Conservation (phyloP, 257 asterid species). For the Solanum bulbocastanum region DNA sequence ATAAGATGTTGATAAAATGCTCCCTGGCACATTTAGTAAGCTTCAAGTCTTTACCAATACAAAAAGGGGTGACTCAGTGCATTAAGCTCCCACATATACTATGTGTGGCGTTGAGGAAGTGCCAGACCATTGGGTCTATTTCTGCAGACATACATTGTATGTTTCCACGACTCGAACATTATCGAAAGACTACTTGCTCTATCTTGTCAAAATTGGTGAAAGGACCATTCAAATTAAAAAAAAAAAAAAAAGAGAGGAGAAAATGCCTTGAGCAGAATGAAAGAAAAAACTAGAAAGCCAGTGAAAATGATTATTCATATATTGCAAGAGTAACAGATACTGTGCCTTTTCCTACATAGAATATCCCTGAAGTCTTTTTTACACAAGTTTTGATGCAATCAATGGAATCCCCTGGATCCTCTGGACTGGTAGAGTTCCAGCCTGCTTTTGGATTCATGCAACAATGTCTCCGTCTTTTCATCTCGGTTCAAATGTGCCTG, state of each 20-base stretch:
- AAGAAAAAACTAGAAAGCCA: not conserved
- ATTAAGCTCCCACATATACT: not conserved
- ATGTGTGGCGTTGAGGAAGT: not conserved
- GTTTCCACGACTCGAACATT: not conserved
- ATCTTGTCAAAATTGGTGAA: not conserved
- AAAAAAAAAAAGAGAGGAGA: not conserved
- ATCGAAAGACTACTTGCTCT: not conserved
- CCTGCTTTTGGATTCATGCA: slow-evolving; percentile 19
- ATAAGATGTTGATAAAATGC: not conserved
- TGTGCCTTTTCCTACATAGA: not conserved
- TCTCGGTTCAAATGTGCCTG: slow-evolving; percentile 20
- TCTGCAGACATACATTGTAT: not conserved
- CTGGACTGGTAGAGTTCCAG: slow-evolving; percentile 32
- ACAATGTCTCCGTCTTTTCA: slow-evolving; percentile 16
- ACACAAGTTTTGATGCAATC: not conserved
- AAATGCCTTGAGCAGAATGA: not conserved
- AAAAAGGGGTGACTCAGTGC: slow-evolving; percentile 13
- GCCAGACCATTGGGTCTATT: not conserved
- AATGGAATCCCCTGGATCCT: slow-evolving; percentile 23
- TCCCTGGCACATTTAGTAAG: not conserved
- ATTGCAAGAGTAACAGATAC: not conserved
- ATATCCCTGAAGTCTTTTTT: not conserved
- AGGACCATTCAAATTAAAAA: not conserved
- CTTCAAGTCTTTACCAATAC: not conserved
- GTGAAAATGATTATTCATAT: not conserved